Evolutionary conservation across 177 flowering plant genomes (phyloP), one percentile per base, ranked within the genome.

Genomic region (Vitis hybrid): DNA sequence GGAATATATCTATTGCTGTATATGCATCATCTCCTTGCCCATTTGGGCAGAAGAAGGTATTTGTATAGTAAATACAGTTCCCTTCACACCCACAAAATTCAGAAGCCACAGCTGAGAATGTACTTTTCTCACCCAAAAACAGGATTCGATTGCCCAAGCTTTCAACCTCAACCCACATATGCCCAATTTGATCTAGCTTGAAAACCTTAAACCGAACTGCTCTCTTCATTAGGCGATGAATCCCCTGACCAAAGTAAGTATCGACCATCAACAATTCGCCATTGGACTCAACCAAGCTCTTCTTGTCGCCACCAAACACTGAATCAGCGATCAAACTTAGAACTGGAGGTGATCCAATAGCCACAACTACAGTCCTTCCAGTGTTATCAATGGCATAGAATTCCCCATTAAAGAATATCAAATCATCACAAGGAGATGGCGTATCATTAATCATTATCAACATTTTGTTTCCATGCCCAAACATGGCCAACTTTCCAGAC

Each of bases 271-370:
- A 74, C 66, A 92, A 68, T 20, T 84, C 85, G 9, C 90, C 91
- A 49, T 69, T 52, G 0, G 78, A 84, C 58, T 88, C 90, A 66
- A 91, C 91, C 74, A 91, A 81, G 59, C 67, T 81, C 82, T 91
- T 91, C 87, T 81, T 90, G 69, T 91, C 97, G 5, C 97, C 97
- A 1, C 93, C 93, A 76, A 79, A 86, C 18, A 85, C 81, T 11
- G 91, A 67, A 51, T 61, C 18, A 1, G 86, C 91, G 60, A 79
- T 77, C 51, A 76, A 56, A 29, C 13, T 68, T 60, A 82, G 63
- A 10, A 45, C 58, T 1, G 61, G 54, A 56, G 54, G 49, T 50
- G 62, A 61, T 2, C 62, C 79, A 15, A 8, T 39, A 39, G 48
- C 7, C 48, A 86, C 86, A 18, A 71, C 31, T 49, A 90, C 89